These are phyloP conservation scores for Chaetoceros tenuissimus DNA, from an alignment of 108 stramenopile species.

Conservation along the genomic window DNA sequence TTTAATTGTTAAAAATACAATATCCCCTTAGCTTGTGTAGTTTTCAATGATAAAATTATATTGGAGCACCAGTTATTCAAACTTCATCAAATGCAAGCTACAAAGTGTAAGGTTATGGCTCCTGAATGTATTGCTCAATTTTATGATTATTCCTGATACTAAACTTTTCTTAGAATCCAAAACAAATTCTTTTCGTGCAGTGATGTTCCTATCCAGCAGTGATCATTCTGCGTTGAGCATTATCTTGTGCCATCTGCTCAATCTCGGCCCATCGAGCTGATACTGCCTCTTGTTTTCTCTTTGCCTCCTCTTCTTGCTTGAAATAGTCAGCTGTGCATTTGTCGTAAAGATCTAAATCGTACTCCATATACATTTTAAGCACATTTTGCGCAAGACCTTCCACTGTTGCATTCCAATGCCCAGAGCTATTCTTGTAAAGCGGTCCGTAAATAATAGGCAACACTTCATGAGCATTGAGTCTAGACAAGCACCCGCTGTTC, in stretches of 20 bases:
- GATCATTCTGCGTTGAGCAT: constrained; percentile 28
- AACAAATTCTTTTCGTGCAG: too few species aligned
- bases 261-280: constrained; percentile 66
- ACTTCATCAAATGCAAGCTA: too few species aligned
- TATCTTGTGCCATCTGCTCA: constrained; percentile 42
- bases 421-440: constrained; percentile 85
- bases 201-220: constrained; percentile 25
- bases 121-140: too few species aligned
- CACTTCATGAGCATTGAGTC: constrained; percentile 82
- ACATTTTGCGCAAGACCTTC: constrained; percentile 96
- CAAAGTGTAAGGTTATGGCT: too few species aligned
- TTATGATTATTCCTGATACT: too few species aligned
- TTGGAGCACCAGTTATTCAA: too few species aligned
- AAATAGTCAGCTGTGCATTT: constrained; percentile 80
- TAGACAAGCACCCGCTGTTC: constrained; percentile 73
- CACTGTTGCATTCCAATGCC: constrained; percentile 99
- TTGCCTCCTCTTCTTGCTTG: constrained; percentile 83
- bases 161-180: too few species aligned
- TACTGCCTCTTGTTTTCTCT: constrained; percentile 69
- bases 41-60: too few species aligned
- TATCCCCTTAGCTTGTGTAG: too few species aligned
- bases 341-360: constrained; percentile 82
- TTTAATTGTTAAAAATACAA: too few species aligned
- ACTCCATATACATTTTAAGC: constrained; percentile 93
- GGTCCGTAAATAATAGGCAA: constrained; percentile 93